Evolutionary conservation across 2,329 filamentous ascomycete species (phyloP), one percentile per base, ranked within the genome.

Genomic region (Fusarium sp.): DNA sequence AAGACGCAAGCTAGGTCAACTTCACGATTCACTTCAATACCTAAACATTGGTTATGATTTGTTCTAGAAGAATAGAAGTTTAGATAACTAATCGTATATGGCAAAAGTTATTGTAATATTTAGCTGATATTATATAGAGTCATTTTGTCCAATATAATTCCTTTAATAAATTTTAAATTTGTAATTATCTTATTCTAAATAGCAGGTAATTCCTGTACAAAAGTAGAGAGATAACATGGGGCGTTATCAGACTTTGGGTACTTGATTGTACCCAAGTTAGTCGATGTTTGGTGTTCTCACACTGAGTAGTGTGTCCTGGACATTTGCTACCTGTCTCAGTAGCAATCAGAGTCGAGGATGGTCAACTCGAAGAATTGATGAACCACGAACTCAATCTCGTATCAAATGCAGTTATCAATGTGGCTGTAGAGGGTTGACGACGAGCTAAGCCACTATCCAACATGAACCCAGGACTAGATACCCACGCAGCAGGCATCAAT

Each of bases 381-480:
- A 17, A 27, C 33, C 33, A 46, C 29, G 42, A 46, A 15, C 27
- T 27, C 27, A 27, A 27, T 27, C 27, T 67, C 46, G 52, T 54
- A 50, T 59, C 20, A 33, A 45, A 55, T 22, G 18, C 5, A 55
- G 33, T 65, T 39, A 65, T 39, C 29, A 38, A 58, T 44, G 25
- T 50, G 41, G 53, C 33, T 56, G 33, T 41, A 25, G 33, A 27
- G 29, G 11, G 10, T 27, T 57, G 49, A 35, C 38, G 29, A 45
- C 60, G 35, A 56, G 56, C 52, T 62, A 33, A 72, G 62, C 62
- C 62, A 68, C 61, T 49, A 15, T 41, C 25, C 22, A 62, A 38
- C 17, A 45, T 12, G n/a, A n/a, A n/a, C 35, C 18, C 10, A 53
- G 15, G 22, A n/a, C 33, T 38, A 12, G 13, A 7, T 38, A 33